Conservation (phyloP, 345 rosid genomes). For the Carallia pectinifolia region DNA sequence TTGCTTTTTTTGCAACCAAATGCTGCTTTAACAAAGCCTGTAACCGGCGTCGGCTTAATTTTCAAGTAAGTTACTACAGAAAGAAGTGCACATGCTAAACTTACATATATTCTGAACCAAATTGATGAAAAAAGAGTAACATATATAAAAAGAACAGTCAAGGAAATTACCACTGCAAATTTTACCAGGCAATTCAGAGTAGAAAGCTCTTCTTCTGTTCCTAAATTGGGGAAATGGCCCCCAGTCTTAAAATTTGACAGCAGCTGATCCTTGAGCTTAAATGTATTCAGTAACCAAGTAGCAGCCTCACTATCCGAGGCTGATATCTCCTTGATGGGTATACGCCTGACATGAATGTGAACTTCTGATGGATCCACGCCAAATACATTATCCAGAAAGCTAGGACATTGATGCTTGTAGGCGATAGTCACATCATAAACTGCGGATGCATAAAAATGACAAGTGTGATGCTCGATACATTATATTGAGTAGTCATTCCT, state of each 20-base stretch:
- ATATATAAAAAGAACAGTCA: slow-evolving; percentile 52
- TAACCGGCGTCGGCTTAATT: slow-evolving; percentile 37
- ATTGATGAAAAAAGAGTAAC: slow-evolving; percentile 54
- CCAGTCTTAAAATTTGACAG: slow-evolving; percentile 54
- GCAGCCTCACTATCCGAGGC: slow-evolving; percentile 43
- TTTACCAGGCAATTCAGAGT: slow-evolving; percentile 47
- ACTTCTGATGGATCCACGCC: slow-evolving; percentile 83
- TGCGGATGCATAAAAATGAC: slow-evolving; percentile 33
- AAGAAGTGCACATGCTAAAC: slow-evolving; percentile 51
- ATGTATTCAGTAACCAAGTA: slow-evolving; percentile 58
- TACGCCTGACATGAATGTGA: slow-evolving; percentile 66
- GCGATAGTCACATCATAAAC: slow-evolving; percentile 77
- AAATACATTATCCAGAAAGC: slow-evolving; percentile 75
- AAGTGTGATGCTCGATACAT: neutral
- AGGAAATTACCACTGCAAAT: slow-evolving; percentile 40
- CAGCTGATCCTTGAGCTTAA: slow-evolving; percentile 58
- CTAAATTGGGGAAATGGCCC: slow-evolving; percentile 56
- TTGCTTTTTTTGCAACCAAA: slow-evolving; percentile 10
- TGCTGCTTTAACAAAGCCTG: slow-evolving; percentile 23
- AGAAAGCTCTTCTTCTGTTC: slow-evolving; percentile 48
- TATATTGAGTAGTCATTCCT: no score
- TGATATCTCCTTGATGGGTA: slow-evolving; percentile 48
- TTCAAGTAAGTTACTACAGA: slow-evolving; percentile 48
- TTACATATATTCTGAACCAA: slow-evolving; percentile 57
- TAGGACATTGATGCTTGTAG: slow-evolving; percentile 64